Conservation (phyloP, 75 land plant genomes). For the Pinus taeda region DNA sequence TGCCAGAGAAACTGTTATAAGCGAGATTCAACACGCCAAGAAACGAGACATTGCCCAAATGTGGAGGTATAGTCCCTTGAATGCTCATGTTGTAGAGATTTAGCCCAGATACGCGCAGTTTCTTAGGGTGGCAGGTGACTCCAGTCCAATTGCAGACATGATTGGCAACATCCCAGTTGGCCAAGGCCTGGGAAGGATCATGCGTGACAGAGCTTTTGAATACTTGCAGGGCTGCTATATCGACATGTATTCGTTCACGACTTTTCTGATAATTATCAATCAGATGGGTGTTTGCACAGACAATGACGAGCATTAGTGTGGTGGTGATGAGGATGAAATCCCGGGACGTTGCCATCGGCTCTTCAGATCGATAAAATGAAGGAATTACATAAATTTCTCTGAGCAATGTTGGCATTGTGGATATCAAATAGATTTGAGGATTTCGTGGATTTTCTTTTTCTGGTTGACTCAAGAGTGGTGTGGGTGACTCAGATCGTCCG, state of each 20-base stretch:
- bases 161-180: background rate
- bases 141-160: slow-evolving; percentile 28
- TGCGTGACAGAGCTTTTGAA: background rate
- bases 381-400: no score
- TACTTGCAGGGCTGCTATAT: background rate
- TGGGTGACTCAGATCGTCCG: no score
- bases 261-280: no score
- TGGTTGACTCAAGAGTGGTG: no score
- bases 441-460: no score
- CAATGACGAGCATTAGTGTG: no score
- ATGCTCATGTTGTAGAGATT: slow-evolving; percentile 33
- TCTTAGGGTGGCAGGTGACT: slow-evolving; percentile 15
- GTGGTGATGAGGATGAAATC: no score
- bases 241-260: background rate
- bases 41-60: slow-evolving; percentile 33
- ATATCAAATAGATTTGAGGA: no score
- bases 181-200: background rate
- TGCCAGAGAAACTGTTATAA: slow-evolving; percentile 28
- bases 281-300: no score
- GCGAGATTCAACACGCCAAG: slow-evolving; percentile 37
- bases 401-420: no score
- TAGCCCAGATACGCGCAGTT: slow-evolving; percentile 17
- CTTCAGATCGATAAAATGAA: no score
- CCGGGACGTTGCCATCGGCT: no score
- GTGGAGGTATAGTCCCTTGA: slow-evolving; percentile 30